Conservation (phyloP, 345 rosid genomes). For the Eucalyptus tenuipes region DNA sequence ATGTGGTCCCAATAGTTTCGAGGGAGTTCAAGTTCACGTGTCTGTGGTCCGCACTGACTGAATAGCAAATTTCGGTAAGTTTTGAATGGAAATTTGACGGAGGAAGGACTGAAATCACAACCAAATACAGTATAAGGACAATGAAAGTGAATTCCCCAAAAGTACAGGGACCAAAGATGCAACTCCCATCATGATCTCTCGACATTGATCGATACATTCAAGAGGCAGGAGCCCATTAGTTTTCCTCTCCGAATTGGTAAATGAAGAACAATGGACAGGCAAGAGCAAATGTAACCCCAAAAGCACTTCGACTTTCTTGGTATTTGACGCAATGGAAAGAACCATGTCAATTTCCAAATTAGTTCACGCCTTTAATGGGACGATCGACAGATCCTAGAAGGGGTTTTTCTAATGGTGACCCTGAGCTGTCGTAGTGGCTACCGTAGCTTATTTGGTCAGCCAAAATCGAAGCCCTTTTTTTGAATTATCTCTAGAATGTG, state of each 20-base stretch:
- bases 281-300: not conserved
- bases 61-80: not conserved
- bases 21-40: not conserved
- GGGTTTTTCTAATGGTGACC: not conserved
- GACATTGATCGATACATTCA: not conserved
- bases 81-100: not conserved
- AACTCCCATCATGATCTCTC: not conserved
- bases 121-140: not conserved
- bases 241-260: not conserved
- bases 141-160: not conserved
- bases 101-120: not conserved
- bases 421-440: not conserved
- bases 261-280: not conserved
- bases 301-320: not conserved
- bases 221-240: not conserved
- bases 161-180: not conserved
- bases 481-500: not conserved
- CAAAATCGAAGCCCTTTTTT: not conserved
- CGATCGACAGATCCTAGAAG: not conserved
- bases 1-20: not conserved
- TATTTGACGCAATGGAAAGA: not conserved
- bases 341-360: not conserved
- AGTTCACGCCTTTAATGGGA: not conserved
- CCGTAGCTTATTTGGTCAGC: not conserved
- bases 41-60: not conserved